Evolutionary conservation across 1,139 yeast genomes (phyloP), one percentile per base, ranked within the genome.

Genomic region (Geotrichum carabidarum): DNA sequence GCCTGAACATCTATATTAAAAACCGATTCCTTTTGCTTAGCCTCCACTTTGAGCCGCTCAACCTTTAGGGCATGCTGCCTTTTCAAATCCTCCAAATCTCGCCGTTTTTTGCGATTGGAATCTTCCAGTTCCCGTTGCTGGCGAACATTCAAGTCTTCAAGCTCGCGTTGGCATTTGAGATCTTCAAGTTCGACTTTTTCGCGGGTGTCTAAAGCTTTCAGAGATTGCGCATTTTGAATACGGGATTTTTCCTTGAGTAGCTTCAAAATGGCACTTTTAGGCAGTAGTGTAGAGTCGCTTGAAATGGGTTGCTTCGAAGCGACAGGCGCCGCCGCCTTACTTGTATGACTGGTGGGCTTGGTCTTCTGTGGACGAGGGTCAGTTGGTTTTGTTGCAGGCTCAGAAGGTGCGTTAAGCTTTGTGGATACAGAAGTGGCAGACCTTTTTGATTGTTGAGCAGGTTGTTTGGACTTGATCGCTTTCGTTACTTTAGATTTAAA

Each of bases 81-180:
- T 36, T 36, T 34, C 41, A 35, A 4, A 36, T 45, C 49, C 30
- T 45, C 41, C 14, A 45, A n/a, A 4, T 36, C n/a, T 12, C 49
- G 41, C 3, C 41, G 30, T 15, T 45, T 36, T 4, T 9, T 15
- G 8, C 17, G 34, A 17, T 22, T 15, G 5, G 32, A 15, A 15
- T 45, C 49, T 15, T 45, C 49, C 17, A 45, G 40, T 22, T 34
- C 49, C 11, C 49, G 49, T 32, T 35, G 49, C 15, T 45, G 49
- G 15, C 7, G 9, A 3, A 45, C 15, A 4, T 18, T 17, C 42
- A 45, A 17, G 17, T 45, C 49, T 36, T 45, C 49, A 8, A 45
- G 42, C 30, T 45, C 49, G 12, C 49, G 41, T 11, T 22, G 49
- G 41, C 42, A 45, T 41, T 18, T 35, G 12, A 35, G 42, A 9